Conservation (phyloP, 2,329 filamentous ascomycete species). For the Fusarium sp. region DNA sequence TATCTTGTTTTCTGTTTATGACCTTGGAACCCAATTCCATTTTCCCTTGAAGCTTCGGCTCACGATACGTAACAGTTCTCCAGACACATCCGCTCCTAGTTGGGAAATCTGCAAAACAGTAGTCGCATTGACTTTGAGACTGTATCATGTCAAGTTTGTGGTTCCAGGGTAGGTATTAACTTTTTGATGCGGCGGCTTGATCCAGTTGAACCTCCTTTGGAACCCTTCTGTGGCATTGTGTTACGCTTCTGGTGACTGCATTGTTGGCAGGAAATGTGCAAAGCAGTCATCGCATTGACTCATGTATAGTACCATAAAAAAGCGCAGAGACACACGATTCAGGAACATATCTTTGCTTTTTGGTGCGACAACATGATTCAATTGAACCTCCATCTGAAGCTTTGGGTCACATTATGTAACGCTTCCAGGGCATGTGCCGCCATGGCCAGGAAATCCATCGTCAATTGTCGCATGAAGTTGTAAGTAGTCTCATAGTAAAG, state of each 20-base stretch:
- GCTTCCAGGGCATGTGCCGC: fast-evolving
- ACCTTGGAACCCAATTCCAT: neutral
- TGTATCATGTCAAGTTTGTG: neutral
- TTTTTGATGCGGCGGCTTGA: neutral
- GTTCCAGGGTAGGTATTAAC: neutral
- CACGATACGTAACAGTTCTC: neutral
- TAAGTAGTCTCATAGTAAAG: neutral
- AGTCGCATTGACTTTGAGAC: fast-evolving
- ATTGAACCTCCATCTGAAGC: neutral
- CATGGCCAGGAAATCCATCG: neutral
- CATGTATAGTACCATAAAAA: neutral
- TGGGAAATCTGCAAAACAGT: neutral
- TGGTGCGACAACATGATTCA: neutral
- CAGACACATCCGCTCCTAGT: neutral
- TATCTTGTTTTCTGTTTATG: neutral
- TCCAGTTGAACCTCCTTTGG: neutral
- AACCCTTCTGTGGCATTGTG: neutral
- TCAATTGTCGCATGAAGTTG: neutral
- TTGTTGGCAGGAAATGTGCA: neutral
- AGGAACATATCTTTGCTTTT: neutral
- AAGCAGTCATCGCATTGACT: neutral
- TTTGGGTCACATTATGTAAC: neutral
- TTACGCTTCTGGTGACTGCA: neutral
- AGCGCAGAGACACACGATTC: neutral
- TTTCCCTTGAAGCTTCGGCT: neutral